Conservation (phyloP, 2,329 filamentous ascomycete genomes). For the Alternaria panax region DNA sequence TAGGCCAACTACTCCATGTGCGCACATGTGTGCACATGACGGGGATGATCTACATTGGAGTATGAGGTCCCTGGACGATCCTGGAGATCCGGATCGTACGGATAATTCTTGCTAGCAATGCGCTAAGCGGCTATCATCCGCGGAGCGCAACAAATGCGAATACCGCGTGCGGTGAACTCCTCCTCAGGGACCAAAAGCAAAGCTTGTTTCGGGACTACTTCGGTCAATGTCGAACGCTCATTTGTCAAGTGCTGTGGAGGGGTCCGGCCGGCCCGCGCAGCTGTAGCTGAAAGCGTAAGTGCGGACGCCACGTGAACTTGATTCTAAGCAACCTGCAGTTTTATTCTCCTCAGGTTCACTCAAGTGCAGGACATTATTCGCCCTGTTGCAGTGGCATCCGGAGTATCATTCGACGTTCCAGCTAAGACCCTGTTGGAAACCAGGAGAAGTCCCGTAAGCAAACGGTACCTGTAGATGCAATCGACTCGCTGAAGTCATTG, state of each 20-base stretch:
- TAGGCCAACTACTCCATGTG: background rate
- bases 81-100: constrained; percentile 16
- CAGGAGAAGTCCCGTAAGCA: background rate
- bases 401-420: background rate
- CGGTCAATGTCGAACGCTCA: constrained; percentile 12
- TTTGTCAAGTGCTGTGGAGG: constrained; percentile 16
- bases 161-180: constrained; percentile 6
- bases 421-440: background rate
- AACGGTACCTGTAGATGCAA: background rate
- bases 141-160: constrained; percentile 8
- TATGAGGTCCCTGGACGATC: constrained; percentile 16
- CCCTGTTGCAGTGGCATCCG: constrained; percentile 3
- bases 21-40: constrained; percentile 11
- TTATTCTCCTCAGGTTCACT: constrained; percentile 12
- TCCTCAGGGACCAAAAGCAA: constrained; percentile 8
- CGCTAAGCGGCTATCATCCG: constrained; percentile 12
- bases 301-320: constrained; percentile 14
- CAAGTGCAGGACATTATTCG: background rate
- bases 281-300: constrained; percentile 25
- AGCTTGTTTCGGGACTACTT: constrained; percentile 7
- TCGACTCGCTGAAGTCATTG: background rate
- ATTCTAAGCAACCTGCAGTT: constrained; percentile 3
- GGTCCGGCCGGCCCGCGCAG: constrained; percentile 26
- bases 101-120: constrained; percentile 8
- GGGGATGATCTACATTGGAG: constrained; percentile 11